Evolutionary conservation across 164 flowering plant species (phyloP), one percentile per base, ranked within the genome.

Genomic region (Pachysandra terminalis): DNA sequence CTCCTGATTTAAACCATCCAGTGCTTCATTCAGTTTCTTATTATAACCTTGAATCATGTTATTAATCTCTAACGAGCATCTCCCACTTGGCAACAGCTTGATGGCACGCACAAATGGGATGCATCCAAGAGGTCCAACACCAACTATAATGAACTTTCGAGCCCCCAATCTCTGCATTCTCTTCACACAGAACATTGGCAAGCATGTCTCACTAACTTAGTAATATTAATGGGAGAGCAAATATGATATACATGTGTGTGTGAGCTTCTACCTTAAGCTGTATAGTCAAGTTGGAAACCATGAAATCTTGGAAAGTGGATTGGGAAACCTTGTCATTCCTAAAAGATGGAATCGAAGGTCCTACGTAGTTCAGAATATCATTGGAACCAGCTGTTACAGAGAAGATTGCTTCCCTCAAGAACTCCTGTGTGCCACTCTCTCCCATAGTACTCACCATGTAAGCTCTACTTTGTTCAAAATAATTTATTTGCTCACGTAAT

Each of bases 41-140:
- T 89, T 89, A 79, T 85, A 89, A 27, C 76, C 80, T 56, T 61
- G 75, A 48, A 84, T 66, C 41, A 85, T 59, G 10, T 28, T 55
- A 61, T 88, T 88, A 26, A 77, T 82, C 57, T 76, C 68, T 0
- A 6, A 25, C 5, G 83, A 78, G 71, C 90, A 88, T 65, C 71
- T 65, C 56, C 82, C 87, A 54, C 51, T 59, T 1, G 78, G 76
- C 14, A 78, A 5, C 17, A 86, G 67, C 19, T 77, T 75, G 23
- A 83, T 56, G 0, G 91, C 84, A 0, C 91, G 85, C 41, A 84
- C 81, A 73, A 82, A 83, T 1, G 95, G 95, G 62, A 89, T 84
- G 84, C 91, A 89, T 17, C 95, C 95, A 2, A 89, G 81, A 1
- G 90, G 95, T 52, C 95, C 91, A 51, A 86, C 66, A 6, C 82